These are phyloP conservation scores for Lolium rigidum DNA, from an alignment of 176 grass and related monocot species.

Conservation along the genomic window DNA sequence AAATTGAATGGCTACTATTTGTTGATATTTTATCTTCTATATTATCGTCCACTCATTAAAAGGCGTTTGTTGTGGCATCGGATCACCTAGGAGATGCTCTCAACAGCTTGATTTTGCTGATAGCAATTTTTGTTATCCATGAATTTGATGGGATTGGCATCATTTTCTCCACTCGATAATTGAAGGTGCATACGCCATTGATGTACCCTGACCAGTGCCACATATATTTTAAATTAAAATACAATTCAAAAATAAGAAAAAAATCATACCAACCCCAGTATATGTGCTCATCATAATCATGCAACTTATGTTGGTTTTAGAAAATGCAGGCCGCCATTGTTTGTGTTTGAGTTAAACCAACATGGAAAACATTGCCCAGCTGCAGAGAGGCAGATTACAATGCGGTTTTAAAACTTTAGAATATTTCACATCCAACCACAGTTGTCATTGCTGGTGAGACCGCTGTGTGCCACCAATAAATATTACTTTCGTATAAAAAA, in stretches of 20 bases:
- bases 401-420: background rate
- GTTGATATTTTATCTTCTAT: too few relatives aligned
- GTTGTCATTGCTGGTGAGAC: background rate
- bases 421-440: background rate
- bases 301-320: background rate
- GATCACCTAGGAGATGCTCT: too few relatives aligned
- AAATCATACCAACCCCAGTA: background rate
- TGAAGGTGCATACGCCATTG: background rate
- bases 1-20: too few relatives aligned
- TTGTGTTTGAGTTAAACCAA: background rate
- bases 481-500: background rate
- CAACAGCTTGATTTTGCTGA: too few relatives aligned
- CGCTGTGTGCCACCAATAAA: background rate
- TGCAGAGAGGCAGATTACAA: background rate
- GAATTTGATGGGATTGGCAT: background rate
- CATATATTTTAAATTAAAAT: background rate
- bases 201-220: background rate
- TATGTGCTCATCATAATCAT: background rate
- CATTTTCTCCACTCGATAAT: background rate
- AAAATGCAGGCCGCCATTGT: background rate
- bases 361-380: too few relatives aligned
- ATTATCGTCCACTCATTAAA: too few relatives aligned
- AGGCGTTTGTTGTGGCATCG: too few relatives aligned
- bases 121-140: background rate
- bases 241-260: background rate